Evolutionary conservation across 2,329 filamentous ascomycete species (phyloP), one percentile per base, ranked within the genome.

Genomic region (Stemphylium beticola): DNA sequence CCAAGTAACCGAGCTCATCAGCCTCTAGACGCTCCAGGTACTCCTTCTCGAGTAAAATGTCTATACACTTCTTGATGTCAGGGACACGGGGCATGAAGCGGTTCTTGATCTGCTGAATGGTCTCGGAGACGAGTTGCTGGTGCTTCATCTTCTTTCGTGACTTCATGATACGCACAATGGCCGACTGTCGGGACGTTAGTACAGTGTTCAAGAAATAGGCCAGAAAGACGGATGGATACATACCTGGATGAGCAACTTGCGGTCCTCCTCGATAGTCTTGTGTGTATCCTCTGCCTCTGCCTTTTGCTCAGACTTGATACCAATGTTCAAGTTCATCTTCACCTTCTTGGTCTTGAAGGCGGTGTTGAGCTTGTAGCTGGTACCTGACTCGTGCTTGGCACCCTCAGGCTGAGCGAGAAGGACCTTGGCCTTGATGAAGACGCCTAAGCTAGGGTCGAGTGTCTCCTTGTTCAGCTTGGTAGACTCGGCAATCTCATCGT

Each of bases 21-120:
- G 91, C 92, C 42, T 98, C 95, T 54, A 98, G 80, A 53, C 95
- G 91, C 82, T 99, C 95, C 43, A 99, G 85, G 71, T 99, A 99
- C 77, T 99, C 95, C 82, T 99, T 99, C 82, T 99, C 95, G 62
- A 99, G 88, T 36, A 99, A 83, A 62, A 96, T 96, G 78, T 99
- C 95, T 74, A 99, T 98, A 77, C 95, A 97, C 81, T 98, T 99
- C 83, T 99, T 99, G 85, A 99, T 99, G 67, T 99, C 95, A 14
- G 86, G 83, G 26, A 99, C 85, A 79, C 96, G 96, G 36, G 95
- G 95, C 53, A 92, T 87, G 77, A 99, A 99, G 36, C 95, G 91
- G 37, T 87, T 88, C 74, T 90, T 91, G 76, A 99, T 97, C 77
- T 98, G 95, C 71, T 88, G 89, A 75, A 99, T 98, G 20, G 93